Percentiles rank a stretch among this genome's conserved stretches.
Evolutionary conservation across 2,329 filamentous ascomycete species (phyloP).

Genomic region (Stenocarpella maydis): DNA sequence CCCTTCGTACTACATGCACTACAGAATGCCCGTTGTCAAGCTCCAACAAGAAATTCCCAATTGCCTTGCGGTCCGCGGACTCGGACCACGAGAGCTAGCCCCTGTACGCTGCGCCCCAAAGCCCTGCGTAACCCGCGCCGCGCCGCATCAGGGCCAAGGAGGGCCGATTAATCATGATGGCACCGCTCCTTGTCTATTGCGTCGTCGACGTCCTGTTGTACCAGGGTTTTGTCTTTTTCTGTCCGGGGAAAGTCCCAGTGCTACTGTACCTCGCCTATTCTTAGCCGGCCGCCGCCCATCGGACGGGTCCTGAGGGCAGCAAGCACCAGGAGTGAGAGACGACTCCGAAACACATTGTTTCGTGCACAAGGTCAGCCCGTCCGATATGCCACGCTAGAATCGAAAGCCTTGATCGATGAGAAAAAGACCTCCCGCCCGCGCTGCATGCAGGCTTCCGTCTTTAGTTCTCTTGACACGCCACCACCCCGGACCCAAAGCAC

Average conservation of each 20-base stretch:
- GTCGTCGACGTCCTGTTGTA: background rate
- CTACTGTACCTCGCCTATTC: constrained; percentile 1
- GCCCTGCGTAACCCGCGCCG: background rate
- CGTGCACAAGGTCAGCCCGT: background rate
- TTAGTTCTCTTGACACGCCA: background rate
- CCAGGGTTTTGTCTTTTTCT: background rate
- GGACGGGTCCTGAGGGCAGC: background rate
- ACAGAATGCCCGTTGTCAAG: background rate
- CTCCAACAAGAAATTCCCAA: background rate
- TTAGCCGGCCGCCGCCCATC: constrained; percentile 5
- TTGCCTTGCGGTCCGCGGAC: background rate
- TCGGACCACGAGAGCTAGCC: background rate
- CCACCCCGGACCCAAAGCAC: constrained; percentile 2
- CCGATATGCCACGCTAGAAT: background rate
- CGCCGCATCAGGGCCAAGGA: background rate
- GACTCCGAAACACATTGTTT: constrained; percentile 15
- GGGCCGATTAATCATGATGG: constrained; percentile 15
- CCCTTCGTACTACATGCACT: background rate
- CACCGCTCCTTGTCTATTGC: background rate
- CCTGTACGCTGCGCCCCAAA: constrained; percentile 25
- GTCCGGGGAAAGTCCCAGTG: background rate
- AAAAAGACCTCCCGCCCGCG: background rate
- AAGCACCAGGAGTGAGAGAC: constrained; percentile 16
- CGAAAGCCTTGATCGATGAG: background rate
- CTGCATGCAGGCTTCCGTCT: background rate